Conservation (phyloP, 1,139 yeast genomes). For the Candida buenavistaensis region DNA sequence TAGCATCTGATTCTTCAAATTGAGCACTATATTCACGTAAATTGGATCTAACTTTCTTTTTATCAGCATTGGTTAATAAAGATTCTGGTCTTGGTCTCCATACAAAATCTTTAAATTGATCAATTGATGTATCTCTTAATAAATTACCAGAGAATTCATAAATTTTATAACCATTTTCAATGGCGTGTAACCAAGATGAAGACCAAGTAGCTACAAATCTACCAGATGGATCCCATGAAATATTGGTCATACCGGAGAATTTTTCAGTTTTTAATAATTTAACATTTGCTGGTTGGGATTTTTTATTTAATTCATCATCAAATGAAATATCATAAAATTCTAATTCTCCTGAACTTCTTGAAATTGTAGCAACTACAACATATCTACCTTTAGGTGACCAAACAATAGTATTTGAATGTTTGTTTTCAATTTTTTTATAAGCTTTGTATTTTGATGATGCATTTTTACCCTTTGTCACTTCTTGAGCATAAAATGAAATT, state of each 20-base stretch:
- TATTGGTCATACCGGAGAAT: slow-evolving; percentile 77
- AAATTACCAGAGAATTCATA: slow-evolving; percentile 81
- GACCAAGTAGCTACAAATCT: slow-evolving; percentile 88
- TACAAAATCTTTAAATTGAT: slow-evolving; percentile 81
- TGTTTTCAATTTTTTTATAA: slow-evolving; percentile 54
- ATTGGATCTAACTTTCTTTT: slow-evolving; percentile 88
- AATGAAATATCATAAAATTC: slow-evolving; percentile 87
- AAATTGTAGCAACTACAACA: slow-evolving; percentile 72
- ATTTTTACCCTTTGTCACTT: slow-evolving; percentile 93
- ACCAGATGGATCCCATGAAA: slow-evolving; percentile 96
- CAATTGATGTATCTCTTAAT: slow-evolving; percentile 73
- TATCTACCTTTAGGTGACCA: slow-evolving; percentile 97
- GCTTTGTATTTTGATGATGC: slow-evolving; percentile 44
- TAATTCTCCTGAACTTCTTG: slow-evolving; percentile 63
- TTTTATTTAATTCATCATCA: slow-evolving; percentile 59
- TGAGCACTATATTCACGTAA: slow-evolving; percentile 87
- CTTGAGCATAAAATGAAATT: slow-evolving; percentile 82
- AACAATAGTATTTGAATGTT: slow-evolving; percentile 69
- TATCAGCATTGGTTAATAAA: slow-evolving; percentile 70
- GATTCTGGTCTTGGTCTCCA: slow-evolving; percentile 98
- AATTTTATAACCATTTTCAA: slow-evolving; percentile 88
- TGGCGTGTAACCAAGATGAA: slow-evolving; percentile 77
- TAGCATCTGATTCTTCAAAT: slow-evolving; percentile 93
- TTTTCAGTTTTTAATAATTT: slow-evolving; percentile 65
- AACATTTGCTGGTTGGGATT: slow-evolving; percentile 54